Evolutionary conservation across 805 yeast species (phyloP).

Genomic region (Komagataella pastoris): DNA sequence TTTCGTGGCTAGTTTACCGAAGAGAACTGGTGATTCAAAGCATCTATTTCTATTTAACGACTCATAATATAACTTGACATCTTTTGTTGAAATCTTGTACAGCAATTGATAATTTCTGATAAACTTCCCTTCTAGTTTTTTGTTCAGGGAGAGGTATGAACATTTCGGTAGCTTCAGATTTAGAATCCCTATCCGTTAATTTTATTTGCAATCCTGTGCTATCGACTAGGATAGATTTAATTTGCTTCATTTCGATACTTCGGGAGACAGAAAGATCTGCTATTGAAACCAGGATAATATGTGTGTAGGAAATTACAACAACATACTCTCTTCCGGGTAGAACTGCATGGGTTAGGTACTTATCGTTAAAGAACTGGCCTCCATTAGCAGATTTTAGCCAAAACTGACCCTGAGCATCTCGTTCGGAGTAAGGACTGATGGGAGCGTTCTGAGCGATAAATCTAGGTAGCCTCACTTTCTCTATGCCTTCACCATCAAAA

Average conservation of each 20-base stretch:
- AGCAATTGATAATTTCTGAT: constrained; percentile 64
- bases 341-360: constrained; percentile 75
- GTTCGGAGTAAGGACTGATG: constrained; percentile 58
- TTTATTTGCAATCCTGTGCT: constrained; percentile 51
- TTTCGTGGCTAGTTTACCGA: constrained; percentile 29
- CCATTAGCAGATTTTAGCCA: constrained; percentile 82
- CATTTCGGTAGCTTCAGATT: constrained; percentile 18
- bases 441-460: constrained; percentile 57
- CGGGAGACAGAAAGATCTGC: constrained; percentile 52
- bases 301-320: constrained; percentile 60
- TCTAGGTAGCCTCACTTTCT: constrained; percentile 74
- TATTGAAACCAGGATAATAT: constrained; percentile 56
- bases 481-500: constrained; percentile 66
- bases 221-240: constrained; percentile 64
- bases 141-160: constrained; percentile 74
- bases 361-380: constrained; percentile 59
- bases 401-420: constrained; percentile 90
- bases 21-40: constrained; percentile 27
- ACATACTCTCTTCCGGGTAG: constrained; percentile 72
- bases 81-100: constrained; percentile 68
- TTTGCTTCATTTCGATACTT: constrained; percentile 51
- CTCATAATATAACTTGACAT: constrained; percentile 34
- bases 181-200: constrained; percentile 49
- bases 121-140: constrained; percentile 48
- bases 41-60: background rate